Conservation (phyloP, 371 early-diverging fungal genomes). For the Paraphysoderma sedebokerense region DNA sequence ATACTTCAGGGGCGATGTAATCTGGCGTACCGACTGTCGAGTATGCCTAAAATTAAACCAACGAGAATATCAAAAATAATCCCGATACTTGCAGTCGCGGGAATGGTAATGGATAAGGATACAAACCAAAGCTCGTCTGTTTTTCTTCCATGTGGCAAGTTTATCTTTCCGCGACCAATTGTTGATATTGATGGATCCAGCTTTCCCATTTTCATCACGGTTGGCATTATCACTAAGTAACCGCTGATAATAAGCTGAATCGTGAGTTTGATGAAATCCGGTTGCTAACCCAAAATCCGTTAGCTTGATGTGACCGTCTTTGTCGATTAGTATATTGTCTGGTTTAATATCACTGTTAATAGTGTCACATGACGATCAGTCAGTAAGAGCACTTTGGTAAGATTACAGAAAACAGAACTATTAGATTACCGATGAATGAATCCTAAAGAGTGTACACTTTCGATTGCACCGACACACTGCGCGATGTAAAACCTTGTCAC, state of each 20-base stretch:
- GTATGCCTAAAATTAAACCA: slow-evolving; percentile 31
- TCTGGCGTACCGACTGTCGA: slow-evolving; percentile 96
- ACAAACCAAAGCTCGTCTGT: slow-evolving; percentile 59
- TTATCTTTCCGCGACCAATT: slow-evolving; percentile 54
- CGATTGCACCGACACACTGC: slow-evolving; percentile 89
- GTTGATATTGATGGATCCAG: slow-evolving; percentile 46
- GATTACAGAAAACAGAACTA: neutral
- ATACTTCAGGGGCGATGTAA: slow-evolving; percentile 95
- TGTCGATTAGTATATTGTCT: slow-evolving; percentile 69
- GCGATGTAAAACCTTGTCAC: slow-evolving; percentile 97
- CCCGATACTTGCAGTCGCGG: neutral
- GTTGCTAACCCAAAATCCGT: slow-evolving; percentile 97
- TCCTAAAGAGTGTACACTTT: slow-evolving; percentile 85
- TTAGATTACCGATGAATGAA: slow-evolving; percentile 80
- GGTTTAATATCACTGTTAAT: slow-evolving; percentile 64
- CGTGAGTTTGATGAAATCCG: slow-evolving; percentile 94
- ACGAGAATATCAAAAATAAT: neutral
- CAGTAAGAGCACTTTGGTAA: neutral
- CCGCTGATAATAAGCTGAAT: slow-evolving; percentile 69
- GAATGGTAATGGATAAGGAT: neutral
- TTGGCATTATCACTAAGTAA: slow-evolving; percentile 40
- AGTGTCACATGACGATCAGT: neutral
- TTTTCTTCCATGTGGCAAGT: slow-evolving; percentile 93
- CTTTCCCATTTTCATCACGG: slow-evolving; percentile 17
- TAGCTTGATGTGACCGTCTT: slow-evolving; percentile 74